A percentile compares a stretch with the other conserved stretches of the same genome.
Conservation (phyloP, 2,329 filamentous ascomycete species). For the Pezicula carpinea region DNA sequence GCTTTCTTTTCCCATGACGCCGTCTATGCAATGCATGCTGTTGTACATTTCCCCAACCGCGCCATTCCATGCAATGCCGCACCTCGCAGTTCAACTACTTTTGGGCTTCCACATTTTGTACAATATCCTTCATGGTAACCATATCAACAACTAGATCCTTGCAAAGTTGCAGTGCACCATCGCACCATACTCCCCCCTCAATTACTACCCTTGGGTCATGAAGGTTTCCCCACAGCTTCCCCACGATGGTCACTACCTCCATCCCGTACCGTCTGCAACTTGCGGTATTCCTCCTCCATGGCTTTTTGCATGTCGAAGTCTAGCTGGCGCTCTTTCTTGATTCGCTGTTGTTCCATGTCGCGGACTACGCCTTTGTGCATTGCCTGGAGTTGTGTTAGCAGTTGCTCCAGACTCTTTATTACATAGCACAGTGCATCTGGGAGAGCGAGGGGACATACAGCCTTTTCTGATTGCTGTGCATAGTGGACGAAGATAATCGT, state of each 20-base stretch:
- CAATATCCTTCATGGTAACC: too few relatives aligned
- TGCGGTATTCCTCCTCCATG: conserved; percentile 85
- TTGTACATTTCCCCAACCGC: conserved; percentile 2
- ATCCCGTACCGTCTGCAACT: conserved; percentile 73
- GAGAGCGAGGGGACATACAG: conserved; percentile 47
- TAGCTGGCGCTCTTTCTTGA: conserved; percentile 85
- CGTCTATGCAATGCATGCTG: neutral
- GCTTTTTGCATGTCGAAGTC: conserved; percentile 90
- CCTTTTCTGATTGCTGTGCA: conserved; percentile 78
- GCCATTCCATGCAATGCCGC: conserved; percentile 1
- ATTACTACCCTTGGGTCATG: neutral
- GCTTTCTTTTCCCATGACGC: neutral
- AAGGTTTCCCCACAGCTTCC: conserved; percentile 5
- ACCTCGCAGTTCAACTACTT: too few relatives aligned
- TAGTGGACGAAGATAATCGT: conserved; percentile 87
- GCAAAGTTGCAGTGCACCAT: too few relatives aligned
- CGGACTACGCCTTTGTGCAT: conserved; percentile 95
- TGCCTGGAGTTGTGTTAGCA: conserved; percentile 51
- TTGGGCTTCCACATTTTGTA: too few relatives aligned
- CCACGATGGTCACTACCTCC: conserved; percentile 22
- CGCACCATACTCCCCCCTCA: neutral
- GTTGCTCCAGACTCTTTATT: neutral
- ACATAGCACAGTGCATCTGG: neutral
- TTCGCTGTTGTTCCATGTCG: conserved; percentile 87
- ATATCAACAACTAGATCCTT: too few relatives aligned